These are phyloP conservation scores for Glycyrrhiza uralensis DNA, from an alignment of 306 rosid species.

Conservation along the genomic window DNA sequence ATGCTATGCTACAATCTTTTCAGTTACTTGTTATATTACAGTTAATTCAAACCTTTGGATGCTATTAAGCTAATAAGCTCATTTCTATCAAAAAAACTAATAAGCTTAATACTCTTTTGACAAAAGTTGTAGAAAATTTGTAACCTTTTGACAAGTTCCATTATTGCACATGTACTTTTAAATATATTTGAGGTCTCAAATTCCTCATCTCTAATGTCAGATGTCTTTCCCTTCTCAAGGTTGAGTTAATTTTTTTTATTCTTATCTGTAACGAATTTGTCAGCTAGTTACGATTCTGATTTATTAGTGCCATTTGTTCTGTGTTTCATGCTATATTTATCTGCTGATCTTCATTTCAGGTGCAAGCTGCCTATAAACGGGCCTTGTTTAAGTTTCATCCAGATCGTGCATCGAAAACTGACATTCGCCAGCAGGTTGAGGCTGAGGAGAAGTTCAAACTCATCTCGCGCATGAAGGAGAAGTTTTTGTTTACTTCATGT, in stretches of 20 bases:
- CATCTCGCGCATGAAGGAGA: slow-evolving; percentile 78
- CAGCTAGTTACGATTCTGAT: not conserved
- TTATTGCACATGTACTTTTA: not conserved
- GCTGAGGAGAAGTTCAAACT: slow-evolving; percentile 93
- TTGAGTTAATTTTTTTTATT: not conserved
- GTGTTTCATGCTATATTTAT: not conserved
- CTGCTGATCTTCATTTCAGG: slow-evolving; percentile 50
- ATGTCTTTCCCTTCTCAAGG: not conserved
- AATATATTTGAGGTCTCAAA: not conserved
- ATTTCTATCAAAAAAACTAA: not conserved
- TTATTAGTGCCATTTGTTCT: not conserved
- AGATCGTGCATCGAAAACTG: slow-evolving; percentile 74
- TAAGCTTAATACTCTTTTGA: not conserved
- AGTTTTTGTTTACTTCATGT: slow-evolving; percentile 33
- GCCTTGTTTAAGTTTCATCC: slow-evolving; percentile 87
- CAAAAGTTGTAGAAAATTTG: not conserved
- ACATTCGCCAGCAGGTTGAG: slow-evolving; percentile 75
- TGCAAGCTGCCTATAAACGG: slow-evolving; percentile 73
- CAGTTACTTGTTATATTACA: not conserved
- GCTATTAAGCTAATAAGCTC: not conserved
- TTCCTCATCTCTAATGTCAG: not conserved
- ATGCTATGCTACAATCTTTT: slow-evolving; percentile 6
- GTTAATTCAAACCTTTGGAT: not conserved
- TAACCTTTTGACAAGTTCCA: not conserved
- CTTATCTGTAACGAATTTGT: not conserved